Percentiles rank a stretch among this genome's conserved stretches.
These are phyloP conservation scores for Cyclotella choctawhatcheeana DNA, from an alignment of 108 stramenopile species.

Conservation along the genomic window DNA sequence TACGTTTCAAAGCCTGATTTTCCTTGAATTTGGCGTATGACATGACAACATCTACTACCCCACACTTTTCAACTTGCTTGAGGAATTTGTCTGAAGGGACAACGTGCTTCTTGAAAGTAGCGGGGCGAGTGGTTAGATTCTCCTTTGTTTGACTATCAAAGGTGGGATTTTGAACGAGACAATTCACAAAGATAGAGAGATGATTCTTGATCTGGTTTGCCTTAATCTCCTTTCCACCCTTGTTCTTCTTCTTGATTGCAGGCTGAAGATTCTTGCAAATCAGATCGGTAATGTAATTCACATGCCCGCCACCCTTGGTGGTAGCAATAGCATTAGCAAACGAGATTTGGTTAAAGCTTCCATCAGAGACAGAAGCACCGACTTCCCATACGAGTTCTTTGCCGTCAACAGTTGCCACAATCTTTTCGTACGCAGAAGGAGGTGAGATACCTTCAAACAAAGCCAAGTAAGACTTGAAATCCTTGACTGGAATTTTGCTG, in stretches of 20 bases:
- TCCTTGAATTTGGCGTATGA: slow-evolving; percentile 92
- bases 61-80: slow-evolving; percentile 92
- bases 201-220: slow-evolving; percentile 95
- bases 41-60: slow-evolving; percentile 86
- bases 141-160: slow-evolving; percentile 99
- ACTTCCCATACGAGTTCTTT: no score
- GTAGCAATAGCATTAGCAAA: slow-evolving; percentile 98
- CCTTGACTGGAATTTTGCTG: slow-evolving; percentile 84
- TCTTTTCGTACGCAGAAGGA: slow-evolving; percentile 82
- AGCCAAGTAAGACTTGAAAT: slow-evolving; percentile 93
- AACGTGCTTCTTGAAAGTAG: slow-evolving; percentile 76
- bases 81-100: slow-evolving; percentile 85
- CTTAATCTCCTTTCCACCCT: slow-evolving; percentile 90
- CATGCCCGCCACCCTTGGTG: slow-evolving; percentile 96
- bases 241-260: slow-evolving; percentile 92
- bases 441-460: slow-evolving; percentile 88
- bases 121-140: slow-evolving; percentile 84
- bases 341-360: slow-evolving; percentile 92
- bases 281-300: slow-evolving; percentile 90
- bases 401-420: slow-evolving; percentile 91
- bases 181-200: slow-evolving; percentile 94
- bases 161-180: slow-evolving; percentile 96
- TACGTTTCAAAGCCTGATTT: slow-evolving; percentile 87
- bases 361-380: slow-evolving; percentile 89
- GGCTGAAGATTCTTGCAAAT: slow-evolving; percentile 65